Percentiles rank a stretch among this genome's conserved stretches.
These are phyloP conservation scores for Alternaria dauci DNA, from an alignment of 2,329 filamentous ascomycete species.

Conservation along the genomic window DNA sequence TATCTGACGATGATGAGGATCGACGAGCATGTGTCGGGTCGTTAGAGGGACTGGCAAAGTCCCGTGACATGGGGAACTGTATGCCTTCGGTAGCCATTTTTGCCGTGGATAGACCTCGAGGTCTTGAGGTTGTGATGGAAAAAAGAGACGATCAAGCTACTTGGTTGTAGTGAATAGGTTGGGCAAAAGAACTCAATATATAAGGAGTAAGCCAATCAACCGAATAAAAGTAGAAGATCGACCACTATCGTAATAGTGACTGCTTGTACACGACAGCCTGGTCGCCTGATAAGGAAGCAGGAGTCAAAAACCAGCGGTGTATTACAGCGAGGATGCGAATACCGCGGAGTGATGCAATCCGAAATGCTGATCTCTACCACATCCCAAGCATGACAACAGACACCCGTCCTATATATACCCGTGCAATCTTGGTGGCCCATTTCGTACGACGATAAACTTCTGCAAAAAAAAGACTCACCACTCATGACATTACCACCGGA, in stretches of 20 bases:
- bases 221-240: background rate
- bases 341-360: background rate
- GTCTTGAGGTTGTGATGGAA: background rate
- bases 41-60: slow-evolving; percentile 19
- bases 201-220: background rate
- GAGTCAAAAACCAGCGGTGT: background rate
- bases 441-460: background rate
- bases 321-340: background rate
- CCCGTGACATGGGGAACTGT: slow-evolving; percentile 18
- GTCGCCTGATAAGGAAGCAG: background rate
- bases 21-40: slow-evolving; percentile 15
- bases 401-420: background rate
- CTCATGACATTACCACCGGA: background rate
- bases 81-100: slow-evolving; percentile 31
- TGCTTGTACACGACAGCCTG: background rate
- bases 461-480: background rate
- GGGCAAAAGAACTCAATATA: background rate
- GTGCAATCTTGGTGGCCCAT: background rate
- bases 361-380: background rate
- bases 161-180: background rate
- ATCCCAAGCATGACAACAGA: background rate
- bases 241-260: background rate
- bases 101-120: background rate
- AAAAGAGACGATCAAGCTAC: background rate
- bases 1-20: slow-evolving; percentile 25